Evolutionary conservation across 768 basidiomycete genomes (phyloP).

Genomic region (Suillus sp.): DNA sequence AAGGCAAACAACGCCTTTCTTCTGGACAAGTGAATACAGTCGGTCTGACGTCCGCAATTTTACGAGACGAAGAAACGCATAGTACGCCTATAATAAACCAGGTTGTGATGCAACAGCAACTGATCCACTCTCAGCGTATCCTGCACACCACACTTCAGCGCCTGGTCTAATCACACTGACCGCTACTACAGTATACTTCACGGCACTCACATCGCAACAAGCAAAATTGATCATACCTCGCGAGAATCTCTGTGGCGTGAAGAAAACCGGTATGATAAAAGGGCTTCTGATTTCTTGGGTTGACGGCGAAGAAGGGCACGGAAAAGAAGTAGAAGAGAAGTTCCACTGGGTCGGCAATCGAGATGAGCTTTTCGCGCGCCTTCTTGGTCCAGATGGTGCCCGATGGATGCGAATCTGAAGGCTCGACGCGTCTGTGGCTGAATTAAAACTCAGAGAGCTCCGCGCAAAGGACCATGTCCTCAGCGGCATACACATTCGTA

Average conservation of each 20-base stretch:
- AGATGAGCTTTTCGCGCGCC: slow-evolving; percentile 67
- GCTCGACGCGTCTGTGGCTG: slow-evolving; percentile 10
- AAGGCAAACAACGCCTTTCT: slow-evolving; percentile 43
- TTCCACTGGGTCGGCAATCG: slow-evolving; percentile 63
- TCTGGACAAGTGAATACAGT: slow-evolving; percentile 36
- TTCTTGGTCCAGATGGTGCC: slow-evolving; percentile 52
- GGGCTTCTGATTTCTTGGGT: slow-evolving; percentile 54
- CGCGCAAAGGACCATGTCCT: slow-evolving; percentile 4
- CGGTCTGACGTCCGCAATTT: not conserved
- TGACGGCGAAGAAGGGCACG: slow-evolving; percentile 31
- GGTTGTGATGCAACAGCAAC: not conserved
- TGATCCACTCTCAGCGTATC: slow-evolving; percentile 47
- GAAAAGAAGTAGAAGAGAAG: slow-evolving; percentile 48
- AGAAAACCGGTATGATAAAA: slow-evolving; percentile 55
- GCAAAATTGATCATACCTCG: slow-evolving; percentile 51
- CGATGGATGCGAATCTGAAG: slow-evolving; percentile 51
- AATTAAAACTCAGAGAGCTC: slow-evolving; percentile 15
- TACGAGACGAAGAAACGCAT: slow-evolving; percentile 28
- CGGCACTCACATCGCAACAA: slow-evolving; percentile 48
- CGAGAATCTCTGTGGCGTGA: slow-evolving; percentile 52
- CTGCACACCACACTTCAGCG: slow-evolving; percentile 54
- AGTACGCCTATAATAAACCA: slow-evolving; percentile 31
- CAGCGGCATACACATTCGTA: not conserved
- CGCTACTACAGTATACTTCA: slow-evolving; percentile 50
- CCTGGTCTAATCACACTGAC: slow-evolving; percentile 66